phyloP scores from a whole-genome alignment of 352 stramenopile genomes.

The Globisporangium splendens region DNA sequence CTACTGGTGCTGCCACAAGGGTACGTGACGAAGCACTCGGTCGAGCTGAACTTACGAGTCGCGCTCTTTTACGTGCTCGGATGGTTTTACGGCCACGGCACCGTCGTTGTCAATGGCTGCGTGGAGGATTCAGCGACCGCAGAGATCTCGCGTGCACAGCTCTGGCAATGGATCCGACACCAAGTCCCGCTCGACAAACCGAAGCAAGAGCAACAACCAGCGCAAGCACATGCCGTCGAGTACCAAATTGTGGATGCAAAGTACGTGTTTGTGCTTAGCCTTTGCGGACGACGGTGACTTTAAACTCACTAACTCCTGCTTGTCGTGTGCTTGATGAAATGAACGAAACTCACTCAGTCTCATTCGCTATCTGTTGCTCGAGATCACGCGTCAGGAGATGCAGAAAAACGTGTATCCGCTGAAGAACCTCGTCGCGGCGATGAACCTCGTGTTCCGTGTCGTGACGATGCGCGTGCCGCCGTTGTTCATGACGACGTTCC shows the following conservation, averaged over 20 bases:
- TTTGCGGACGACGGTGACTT: neutral
- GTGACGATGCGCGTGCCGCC: slow-evolving; percentile 55
- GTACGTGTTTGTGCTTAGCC: slow-evolving; percentile 16
- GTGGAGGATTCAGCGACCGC: slow-evolving; percentile 94
- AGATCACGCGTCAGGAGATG: slow-evolving; percentile 28
- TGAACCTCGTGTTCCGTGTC: slow-evolving; percentile 54
- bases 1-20: slow-evolving; percentile 54
- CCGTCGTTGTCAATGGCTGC: slow-evolving; percentile 89
- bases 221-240: neutral
- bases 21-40: slow-evolving; percentile 71
- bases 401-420: slow-evolving; percentile 15
- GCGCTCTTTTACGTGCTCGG: slow-evolving; percentile 89
- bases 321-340: too few relatives aligned
- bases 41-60: slow-evolving; percentile 87
- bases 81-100: slow-evolving; percentile 89
- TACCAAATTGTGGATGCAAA: slow-evolving; percentile 27
- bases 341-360: slow-evolving; percentile 22
- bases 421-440: slow-evolving; percentile 40
- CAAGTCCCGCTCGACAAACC: slow-evolving; percentile 34
- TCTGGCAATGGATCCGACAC: slow-evolving; percentile 86
- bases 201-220: neutral
- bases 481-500: slow-evolving; percentile 65
- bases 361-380: slow-evolving; percentile 42
- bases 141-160: slow-evolving; percentile 92
- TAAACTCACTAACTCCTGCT: too few relatives aligned